Evolutionary conservation across 1,284 basidiomycete genomes (phyloP).

Genomic region (Hypsizygus ulmarius): DNA sequence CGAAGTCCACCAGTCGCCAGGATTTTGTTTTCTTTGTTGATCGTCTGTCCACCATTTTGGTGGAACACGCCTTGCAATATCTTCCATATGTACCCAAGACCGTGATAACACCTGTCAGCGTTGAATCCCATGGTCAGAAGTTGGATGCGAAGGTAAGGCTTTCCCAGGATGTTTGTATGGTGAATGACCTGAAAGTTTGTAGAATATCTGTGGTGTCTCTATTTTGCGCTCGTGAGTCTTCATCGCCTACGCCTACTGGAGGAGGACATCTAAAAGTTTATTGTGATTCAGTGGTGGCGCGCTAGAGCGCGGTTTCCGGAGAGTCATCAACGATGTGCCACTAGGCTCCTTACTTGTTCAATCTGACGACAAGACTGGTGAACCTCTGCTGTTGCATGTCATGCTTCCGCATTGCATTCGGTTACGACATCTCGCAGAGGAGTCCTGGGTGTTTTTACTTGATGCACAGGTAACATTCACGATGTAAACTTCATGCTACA

Average conservation of each 20-base stretch:
- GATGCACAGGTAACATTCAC: constrained; percentile 72
- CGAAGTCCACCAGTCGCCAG: constrained; percentile 65
- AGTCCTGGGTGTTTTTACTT: constrained; percentile 85
- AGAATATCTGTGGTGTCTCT: constrained; percentile 80
- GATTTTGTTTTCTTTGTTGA: constrained; percentile 92
- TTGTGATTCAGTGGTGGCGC: constrained; percentile 68
- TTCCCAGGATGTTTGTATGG: constrained; percentile 3
- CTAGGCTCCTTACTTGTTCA: constrained; percentile 92
- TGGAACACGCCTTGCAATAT: constrained; percentile 81
- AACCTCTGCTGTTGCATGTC: constrained; percentile 84
- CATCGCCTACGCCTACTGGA: not conserved
- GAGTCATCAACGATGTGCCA: constrained; percentile 85
- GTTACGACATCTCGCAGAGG: constrained; percentile 56
- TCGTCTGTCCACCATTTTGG: constrained; percentile 79
- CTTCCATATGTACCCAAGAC: constrained; percentile 69
- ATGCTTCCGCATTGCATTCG: constrained; percentile 77
- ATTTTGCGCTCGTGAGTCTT: constrained; percentile 74
- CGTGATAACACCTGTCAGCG: constrained; percentile 69
- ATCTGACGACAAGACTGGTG: constrained; percentile 80
- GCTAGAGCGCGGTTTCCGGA: constrained; percentile 85
- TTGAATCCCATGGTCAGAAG: constrained; percentile 59
- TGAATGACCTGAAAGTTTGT: constrained; percentile 6
- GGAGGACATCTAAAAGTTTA: constrained; percentile 12
- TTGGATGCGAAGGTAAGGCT: constrained; percentile 51
- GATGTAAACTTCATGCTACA: not conserved